Conservation (phyloP, 139 green algal genomes). For the Closterium sp. region DNA sequence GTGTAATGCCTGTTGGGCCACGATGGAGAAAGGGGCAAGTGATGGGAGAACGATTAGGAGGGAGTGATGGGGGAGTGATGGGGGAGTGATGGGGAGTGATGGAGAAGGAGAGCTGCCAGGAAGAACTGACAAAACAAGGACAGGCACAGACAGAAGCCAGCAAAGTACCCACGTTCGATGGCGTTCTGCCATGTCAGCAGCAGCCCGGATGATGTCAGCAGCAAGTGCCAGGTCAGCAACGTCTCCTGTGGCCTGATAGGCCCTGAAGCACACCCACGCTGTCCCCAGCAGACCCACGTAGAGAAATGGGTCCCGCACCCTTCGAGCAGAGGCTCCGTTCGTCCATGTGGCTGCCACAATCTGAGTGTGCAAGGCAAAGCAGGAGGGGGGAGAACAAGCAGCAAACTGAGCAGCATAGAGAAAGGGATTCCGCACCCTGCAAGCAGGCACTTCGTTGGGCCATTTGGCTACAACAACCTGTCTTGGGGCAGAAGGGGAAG, state of each 20-base stretch:
- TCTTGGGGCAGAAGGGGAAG: no score
- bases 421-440: no score
- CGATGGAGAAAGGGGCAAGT: background rate
- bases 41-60: background rate
- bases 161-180: background rate
- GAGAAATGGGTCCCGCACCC: constrained; percentile 17
- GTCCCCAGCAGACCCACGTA: constrained; percentile 25
- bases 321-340: background rate
- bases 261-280: constrained; percentile 22
- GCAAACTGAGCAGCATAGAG: no score
- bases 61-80: background rate
- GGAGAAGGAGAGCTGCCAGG: no score
- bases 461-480: no score
- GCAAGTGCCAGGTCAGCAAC: background rate
- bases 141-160: background rate
- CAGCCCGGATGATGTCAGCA: constrained; percentile 20
- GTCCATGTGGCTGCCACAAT: background rate
- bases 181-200: constrained; percentile 2
- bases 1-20: constrained; percentile 25
- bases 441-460: no score
- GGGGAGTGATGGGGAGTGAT: background rate
- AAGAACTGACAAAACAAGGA: no score
- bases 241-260: constrained; percentile 7
- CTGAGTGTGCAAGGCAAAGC: background rate
- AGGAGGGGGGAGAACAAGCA: no score